Conservation (phyloP, 2,329 filamentous ascomycete genomes). For the Aspergillus niger region DNA sequence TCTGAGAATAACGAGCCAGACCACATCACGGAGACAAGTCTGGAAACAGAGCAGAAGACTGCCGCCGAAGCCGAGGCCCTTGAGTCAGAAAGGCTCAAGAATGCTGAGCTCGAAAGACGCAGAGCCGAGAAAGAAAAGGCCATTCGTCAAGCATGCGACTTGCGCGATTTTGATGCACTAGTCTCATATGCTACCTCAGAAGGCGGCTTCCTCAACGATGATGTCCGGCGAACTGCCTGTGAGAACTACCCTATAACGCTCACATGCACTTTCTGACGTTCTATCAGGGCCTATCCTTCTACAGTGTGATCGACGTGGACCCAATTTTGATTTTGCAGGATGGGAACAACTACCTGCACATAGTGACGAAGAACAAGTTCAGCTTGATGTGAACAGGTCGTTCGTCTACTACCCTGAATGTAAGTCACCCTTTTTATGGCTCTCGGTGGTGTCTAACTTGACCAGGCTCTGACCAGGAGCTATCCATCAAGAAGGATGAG, state of each 20-base stretch:
- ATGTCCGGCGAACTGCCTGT: constrained; percentile 75
- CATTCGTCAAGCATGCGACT: constrained; percentile 63
- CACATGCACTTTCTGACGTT: constrained; percentile 17
- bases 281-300: constrained; percentile 53
- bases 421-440: constrained; percentile 46
- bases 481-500: constrained; percentile 70
- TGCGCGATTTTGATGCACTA: constrained; percentile 59
- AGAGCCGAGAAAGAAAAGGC: constrained; percentile 44
- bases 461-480: constrained; percentile 67
- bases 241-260: constrained; percentile 45
- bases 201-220: constrained; percentile 69
- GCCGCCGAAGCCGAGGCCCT: constrained; percentile 1
- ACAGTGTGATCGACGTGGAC: constrained; percentile 35
- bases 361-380: constrained; percentile 85
- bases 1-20: not conserved
- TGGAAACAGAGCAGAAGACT: not conserved
- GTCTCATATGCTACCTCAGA: constrained; percentile 61
- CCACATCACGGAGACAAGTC: not conserved
- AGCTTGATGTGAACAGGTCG: constrained; percentile 89
- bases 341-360: constrained; percentile 74
- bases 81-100: constrained; percentile 1
- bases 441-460: not conserved
- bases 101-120: constrained; percentile 9
- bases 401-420: constrained; percentile 93
- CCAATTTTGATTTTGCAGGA: constrained; percentile 25